Percentiles rank a stretch among this genome's conserved stretches.
phyloP scores from a whole-genome alignment of 768 basidiomycete genomes.

The Boletellus ananas region DNA sequence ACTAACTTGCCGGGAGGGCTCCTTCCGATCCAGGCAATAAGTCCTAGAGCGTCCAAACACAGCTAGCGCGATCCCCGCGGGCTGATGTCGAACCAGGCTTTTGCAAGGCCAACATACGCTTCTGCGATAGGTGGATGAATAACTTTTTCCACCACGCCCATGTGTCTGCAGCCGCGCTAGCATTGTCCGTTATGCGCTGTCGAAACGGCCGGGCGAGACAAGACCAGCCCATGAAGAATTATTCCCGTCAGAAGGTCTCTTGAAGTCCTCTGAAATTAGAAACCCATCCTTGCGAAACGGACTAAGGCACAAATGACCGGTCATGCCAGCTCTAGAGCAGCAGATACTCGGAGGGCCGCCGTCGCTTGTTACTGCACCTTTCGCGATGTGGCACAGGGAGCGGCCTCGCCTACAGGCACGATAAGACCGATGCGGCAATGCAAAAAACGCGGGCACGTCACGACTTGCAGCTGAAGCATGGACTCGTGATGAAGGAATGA shows the following conservation, averaged over 20 bases:
- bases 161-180: not conserved
- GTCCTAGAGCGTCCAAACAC: slow-evolving; percentile 22
- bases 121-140: slow-evolving; percentile 17
- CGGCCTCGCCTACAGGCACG: too few species aligned
- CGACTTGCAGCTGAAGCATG: too few species aligned
- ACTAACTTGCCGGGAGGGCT: not conserved
- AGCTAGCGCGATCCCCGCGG: slow-evolving; percentile 29
- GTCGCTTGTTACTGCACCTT: not conserved
- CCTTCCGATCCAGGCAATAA: not conserved
- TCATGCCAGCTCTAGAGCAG: too few species aligned
- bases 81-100: slow-evolving; percentile 30
- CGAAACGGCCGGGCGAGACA: slow-evolving; percentile 1
- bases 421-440: too few species aligned
- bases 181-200: slow-evolving; percentile 3
- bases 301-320: not conserved
- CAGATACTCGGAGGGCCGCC: not conserved
- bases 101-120: slow-evolving; percentile 30
- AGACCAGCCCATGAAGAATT: slow-evolving; percentile 1
- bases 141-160: too few species aligned
- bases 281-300: not conserved
- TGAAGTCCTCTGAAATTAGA: not conserved
- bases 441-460: too few species aligned
- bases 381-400: not conserved
- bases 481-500: too few species aligned
- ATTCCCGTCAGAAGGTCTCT: slow-evolving; percentile 3